Conservation (phyloP, 2,329 filamentous ascomycete species). For the Whalleya microplaca region DNA sequence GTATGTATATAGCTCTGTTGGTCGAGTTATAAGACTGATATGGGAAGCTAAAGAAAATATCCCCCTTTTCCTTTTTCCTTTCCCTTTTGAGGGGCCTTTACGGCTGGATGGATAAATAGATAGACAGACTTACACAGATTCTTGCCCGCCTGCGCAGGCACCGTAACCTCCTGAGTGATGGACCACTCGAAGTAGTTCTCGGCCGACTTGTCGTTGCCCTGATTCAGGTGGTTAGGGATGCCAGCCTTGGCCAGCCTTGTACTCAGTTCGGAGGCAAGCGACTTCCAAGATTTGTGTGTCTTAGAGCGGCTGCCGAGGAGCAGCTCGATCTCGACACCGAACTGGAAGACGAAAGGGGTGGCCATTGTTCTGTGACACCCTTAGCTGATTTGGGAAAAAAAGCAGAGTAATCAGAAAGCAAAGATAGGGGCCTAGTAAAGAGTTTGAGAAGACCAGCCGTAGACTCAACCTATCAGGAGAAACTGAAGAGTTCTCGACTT, state of each 20-base stretch:
- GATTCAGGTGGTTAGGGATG: constrained; percentile 40
- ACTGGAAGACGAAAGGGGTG: constrained; percentile 21
- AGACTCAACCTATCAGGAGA: no score
- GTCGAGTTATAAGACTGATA: no score
- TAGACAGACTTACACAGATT: constrained; percentile 34
- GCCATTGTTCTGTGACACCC: not conserved
- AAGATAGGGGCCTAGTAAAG: not conserved
- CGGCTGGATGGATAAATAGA: not conserved
- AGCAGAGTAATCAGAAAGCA: not conserved
- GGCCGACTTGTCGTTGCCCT: constrained; percentile 31
- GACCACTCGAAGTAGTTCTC: constrained; percentile 44
- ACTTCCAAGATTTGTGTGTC: constrained; percentile 37
- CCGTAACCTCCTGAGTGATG: constrained; percentile 43
- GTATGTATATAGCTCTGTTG: no score
- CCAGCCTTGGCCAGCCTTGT: constrained; percentile 37
- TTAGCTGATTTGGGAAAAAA: not conserved
- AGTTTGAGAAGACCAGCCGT: no score
- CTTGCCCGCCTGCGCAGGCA: constrained; percentile 37
- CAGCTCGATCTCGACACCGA: constrained; percentile 45
- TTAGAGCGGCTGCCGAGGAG: constrained; percentile 40
- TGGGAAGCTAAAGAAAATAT: no score
- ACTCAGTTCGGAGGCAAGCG: constrained; percentile 41
- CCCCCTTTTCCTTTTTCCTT: no score
- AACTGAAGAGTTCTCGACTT: no score
- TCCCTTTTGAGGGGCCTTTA: no score